Conservation (phyloP, 768 basidiomycete species). For the Atractiella rhizophila region DNA sequence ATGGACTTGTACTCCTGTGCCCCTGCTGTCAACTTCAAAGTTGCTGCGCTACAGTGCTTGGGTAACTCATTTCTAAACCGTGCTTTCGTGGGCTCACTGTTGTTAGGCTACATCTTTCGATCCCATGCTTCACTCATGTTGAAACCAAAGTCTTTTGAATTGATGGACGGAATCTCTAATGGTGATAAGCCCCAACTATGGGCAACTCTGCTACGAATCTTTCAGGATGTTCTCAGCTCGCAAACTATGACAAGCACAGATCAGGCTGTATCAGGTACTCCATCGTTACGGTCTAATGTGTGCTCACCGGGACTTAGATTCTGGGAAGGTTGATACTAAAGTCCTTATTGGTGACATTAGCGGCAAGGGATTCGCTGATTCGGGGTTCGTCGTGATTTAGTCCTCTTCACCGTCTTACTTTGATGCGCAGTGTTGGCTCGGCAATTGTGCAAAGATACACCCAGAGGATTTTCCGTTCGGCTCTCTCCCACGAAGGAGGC, state of each 20-base stretch:
- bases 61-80: too few species aligned
- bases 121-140: too few species aligned
- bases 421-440: conserved; percentile 49
- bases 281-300: neutral
- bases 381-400: conserved; percentile 37
- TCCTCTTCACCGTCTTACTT: neutral
- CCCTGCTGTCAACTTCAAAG: too few species aligned
- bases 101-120: too few species aligned
- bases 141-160: too few species aligned
- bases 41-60: too few species aligned
- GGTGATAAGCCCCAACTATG: too few species aligned
- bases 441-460: conserved; percentile 85
- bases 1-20: too few species aligned
- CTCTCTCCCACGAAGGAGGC: conserved; percentile 39
- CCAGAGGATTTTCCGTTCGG: conserved; percentile 50
- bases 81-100: too few species aligned
- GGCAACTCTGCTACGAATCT: conserved; percentile 22
- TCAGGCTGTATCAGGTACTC: conserved; percentile 22
- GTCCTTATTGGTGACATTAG: conserved; percentile 84
- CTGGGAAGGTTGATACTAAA: conserved; percentile 19
- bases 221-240: conserved; percentile 71
- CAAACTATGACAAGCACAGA: conserved; percentile 53
- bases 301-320: neutral
- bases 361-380: conserved; percentile 88
- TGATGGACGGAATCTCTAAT: too few species aligned